Evolutionary conservation across 805 yeast species (phyloP), one percentile per base, ranked within the genome.

Genomic region (Saccharomyces paradoxus): DNA sequence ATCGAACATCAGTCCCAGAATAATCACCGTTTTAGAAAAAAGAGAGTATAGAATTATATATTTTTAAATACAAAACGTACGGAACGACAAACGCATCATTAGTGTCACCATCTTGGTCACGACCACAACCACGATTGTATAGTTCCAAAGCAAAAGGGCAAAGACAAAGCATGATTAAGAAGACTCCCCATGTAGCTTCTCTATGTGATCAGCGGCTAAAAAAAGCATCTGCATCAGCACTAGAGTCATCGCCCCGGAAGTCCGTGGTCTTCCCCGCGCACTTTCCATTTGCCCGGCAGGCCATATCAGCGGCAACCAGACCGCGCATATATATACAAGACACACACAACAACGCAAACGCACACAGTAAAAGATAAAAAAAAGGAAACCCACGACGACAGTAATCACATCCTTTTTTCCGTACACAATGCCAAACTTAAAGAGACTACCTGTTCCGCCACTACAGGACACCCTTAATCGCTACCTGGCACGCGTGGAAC

Each of bases 361-460:
- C 41, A 37, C 41, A 37, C 32, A 30, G 32, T 30, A 13, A 2
- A 13, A 10, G 21, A n/a, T 14, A 37, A n/a, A 14, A 3, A 37
- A 3, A 17, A 17, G 24, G 3, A 37, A 7, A 17, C 44, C 10
- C 44, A 17, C 27, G 27, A 17, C 24, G 4, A 37, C 17, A 17
- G 9, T 17, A 37, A 37, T 4, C 24, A 8, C 22, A 37, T 12
- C 22, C 44, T 22, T 24, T 24, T 29, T 6, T 29, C 31, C 31
- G 31, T 29, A 37, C 24, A 37, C 22, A 17, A 37, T 37, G 44
- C 44, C 44, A 17, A 31, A 17, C 44, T 17, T 37, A 21, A 17
- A 56, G 65, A 51, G 77, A 61, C 24, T 90, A 31, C 97, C 97
- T 7, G 87, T 90, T 47, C 97, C 97, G 1, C 80, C 82, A 29